Evolutionary conservation across 495 filamentous ascomycete species (phyloP).

Genomic region (Penicillium fimorum): DNA sequence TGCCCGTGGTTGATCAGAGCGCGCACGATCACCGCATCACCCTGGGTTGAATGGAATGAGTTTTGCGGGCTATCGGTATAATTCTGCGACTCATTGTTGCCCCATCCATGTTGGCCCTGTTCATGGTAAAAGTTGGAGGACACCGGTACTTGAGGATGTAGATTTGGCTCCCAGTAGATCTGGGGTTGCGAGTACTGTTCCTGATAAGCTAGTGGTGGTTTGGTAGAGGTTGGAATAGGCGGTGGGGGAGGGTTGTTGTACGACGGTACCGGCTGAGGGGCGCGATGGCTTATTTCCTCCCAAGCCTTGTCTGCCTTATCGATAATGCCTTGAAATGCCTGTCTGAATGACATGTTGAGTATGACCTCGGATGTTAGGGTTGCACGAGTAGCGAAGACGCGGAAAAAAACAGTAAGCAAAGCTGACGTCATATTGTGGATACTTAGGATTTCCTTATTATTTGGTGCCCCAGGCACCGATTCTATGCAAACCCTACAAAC

Average conservation of each 20-base stretch:
- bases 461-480: constrained; percentile 18
- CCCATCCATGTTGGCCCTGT: constrained; percentile 31
- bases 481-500: constrained; percentile 26
- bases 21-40: constrained; percentile 29
- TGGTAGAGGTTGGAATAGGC: constrained; percentile 30
- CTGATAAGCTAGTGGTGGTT: constrained; percentile 22
- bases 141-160: constrained; percentile 26
- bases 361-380: constrained; percentile 17
- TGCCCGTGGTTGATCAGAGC: constrained; percentile 29
- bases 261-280: constrained; percentile 14
- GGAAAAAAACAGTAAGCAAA: constrained; percentile 19
- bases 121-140: constrained; percentile 26
- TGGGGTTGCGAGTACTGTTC: constrained; percentile 27
- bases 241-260: constrained; percentile 24
- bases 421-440: constrained; percentile 26
- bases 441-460: background rate
- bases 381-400: constrained; percentile 10
- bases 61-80: constrained; percentile 29
- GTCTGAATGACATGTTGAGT: constrained; percentile 32
- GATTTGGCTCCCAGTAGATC: constrained; percentile 30
- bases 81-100: constrained; percentile 31
- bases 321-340: constrained; percentile 26
- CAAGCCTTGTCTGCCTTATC: constrained; percentile 30
- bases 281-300: constrained; percentile 20
- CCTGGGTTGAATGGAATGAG: constrained; percentile 31